Base-by-base conservation (phyloP, 148 eudicot species). In the Tetragonia tetragonoides region DNA sequence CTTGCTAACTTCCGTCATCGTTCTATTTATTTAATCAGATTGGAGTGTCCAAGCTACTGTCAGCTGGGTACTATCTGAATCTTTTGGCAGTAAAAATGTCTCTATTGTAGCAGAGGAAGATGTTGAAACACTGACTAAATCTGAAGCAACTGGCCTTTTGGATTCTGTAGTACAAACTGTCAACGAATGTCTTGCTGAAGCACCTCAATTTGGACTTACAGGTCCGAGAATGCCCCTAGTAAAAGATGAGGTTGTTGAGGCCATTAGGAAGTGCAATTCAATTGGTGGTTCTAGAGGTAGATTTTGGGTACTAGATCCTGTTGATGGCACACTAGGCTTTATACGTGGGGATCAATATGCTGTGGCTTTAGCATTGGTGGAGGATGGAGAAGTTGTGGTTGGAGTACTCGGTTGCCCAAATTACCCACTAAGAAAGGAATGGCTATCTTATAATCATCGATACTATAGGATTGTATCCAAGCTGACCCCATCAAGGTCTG, bases 341-440 rank as follows among this genome's bases (percentile, higher is more conserved):
- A 92, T 94, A 24, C 98, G 93, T 47, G 97, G 98, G 63, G 88
- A 89, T 72, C 98, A 94, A 56, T 94, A 94, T 80, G 98, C 97
- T 18, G 83, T 94, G 39, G 98, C 97, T 64, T 77, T 94, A 77
- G 97, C 97, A 10, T 78, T 94, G 83, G 84, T 94, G 72, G 98
- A 90, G 28, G 81, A 89, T 62, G 97, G 95, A 57, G 72, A 86
- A 68, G 97, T 90, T 66, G 88, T 79, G 38, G 77, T 94, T 72
- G 98, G 98, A 76, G 92, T 90, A 28, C 87, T 94, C 39, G 98
- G 98, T 46, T 94, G 98, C 87, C 98, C 98, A 61, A 94, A 92
- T 83, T 94, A 94, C 76, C 89, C 95, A 0, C 75, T 92, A 71
- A 89, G 84, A 79, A 90, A 85, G 81, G 92, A 92, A 75, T 84